These are phyloP conservation scores for Candida michaelii DNA, from an alignment of 805 yeast species.

Conservation along the genomic window DNA sequence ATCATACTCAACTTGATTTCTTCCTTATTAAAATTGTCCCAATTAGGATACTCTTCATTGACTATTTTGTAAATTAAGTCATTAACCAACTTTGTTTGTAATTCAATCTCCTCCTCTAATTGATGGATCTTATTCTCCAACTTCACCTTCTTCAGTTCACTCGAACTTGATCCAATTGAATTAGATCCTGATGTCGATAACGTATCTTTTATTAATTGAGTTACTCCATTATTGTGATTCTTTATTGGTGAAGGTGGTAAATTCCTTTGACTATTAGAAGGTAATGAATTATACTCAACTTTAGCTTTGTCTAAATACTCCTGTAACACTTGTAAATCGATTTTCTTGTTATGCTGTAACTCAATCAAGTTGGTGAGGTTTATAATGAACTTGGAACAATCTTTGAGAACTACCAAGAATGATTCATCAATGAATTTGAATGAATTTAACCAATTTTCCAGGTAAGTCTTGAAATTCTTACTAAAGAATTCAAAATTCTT, in stretches of 20 bases:
- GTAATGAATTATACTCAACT: constrained; percentile 51
- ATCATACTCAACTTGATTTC: constrained; percentile 74
- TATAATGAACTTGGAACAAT: constrained; percentile 70
- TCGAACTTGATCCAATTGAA: constrained; percentile 38
- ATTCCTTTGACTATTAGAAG: constrained; percentile 15
- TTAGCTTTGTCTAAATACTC: constrained; percentile 75
- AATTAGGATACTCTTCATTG: constrained; percentile 55
- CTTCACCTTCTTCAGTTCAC: constrained; percentile 44
- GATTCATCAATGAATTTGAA: constrained; percentile 67
- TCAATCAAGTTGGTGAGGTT: constrained; percentile 60
- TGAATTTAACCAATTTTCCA: constrained; percentile 41
- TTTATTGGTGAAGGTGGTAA: constrained; percentile 36
- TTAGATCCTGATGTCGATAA: constrained; percentile 48
- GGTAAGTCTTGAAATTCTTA: constrained; percentile 35
- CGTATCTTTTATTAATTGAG: constrained; percentile 49
- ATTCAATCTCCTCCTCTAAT: constrained; percentile 45
- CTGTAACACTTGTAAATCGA: constrained; percentile 83
- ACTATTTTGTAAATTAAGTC: constrained; percentile 47
- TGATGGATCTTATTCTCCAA: constrained; percentile 42
- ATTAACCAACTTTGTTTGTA: constrained; percentile 45
- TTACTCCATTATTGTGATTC: constrained; percentile 30
- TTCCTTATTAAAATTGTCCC: constrained; percentile 75
- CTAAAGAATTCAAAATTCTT: constrained; percentile 38
- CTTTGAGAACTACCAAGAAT: constrained; percentile 79
- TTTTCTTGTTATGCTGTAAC: constrained; percentile 84